Evolutionary conservation across 306 rosid species (phyloP).

Genomic region (Boehmeria nivea): DNA sequence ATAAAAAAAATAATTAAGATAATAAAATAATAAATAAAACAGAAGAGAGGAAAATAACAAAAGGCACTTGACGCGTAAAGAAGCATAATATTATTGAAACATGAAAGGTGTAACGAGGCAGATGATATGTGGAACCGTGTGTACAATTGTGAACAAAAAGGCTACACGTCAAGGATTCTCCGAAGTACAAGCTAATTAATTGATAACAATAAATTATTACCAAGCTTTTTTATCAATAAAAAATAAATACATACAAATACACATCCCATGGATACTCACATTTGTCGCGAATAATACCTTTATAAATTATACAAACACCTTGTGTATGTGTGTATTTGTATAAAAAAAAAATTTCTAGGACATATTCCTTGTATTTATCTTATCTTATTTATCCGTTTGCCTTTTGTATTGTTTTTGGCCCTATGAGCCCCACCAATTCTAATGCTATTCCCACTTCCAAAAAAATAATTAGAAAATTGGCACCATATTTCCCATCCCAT

Average conservation of each 20-base stretch:
- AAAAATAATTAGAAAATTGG: neutral
- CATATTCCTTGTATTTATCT: constrained; percentile 2
- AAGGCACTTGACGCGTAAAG: constrained; percentile 1
- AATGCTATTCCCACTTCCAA: constrained; percentile 8
- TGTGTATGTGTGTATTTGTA: too few relatives aligned
- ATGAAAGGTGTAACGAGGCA: neutral
- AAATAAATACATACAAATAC: neutral
- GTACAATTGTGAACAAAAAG: constrained; percentile 13
- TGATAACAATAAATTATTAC: neutral
- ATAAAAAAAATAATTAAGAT: too few relatives aligned
- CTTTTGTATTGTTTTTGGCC: neutral
- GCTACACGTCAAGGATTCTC: constrained; percentile 12
- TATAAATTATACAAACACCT: neutral
- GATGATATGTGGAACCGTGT: neutral
- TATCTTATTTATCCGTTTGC: neutral
- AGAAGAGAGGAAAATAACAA: neutral
- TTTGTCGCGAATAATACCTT: neutral
- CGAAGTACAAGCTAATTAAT: neutral
- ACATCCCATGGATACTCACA: neutral
- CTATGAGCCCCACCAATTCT: constrained; percentile 8
- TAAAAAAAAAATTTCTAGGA: too few relatives aligned
- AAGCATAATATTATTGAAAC: neutral
- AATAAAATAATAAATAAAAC: neutral
- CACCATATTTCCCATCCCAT: neutral
- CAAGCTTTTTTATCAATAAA: neutral